Conservation (phyloP, 2,329 filamentous ascomycete species). For the Epichloe uncinata region DNA sequence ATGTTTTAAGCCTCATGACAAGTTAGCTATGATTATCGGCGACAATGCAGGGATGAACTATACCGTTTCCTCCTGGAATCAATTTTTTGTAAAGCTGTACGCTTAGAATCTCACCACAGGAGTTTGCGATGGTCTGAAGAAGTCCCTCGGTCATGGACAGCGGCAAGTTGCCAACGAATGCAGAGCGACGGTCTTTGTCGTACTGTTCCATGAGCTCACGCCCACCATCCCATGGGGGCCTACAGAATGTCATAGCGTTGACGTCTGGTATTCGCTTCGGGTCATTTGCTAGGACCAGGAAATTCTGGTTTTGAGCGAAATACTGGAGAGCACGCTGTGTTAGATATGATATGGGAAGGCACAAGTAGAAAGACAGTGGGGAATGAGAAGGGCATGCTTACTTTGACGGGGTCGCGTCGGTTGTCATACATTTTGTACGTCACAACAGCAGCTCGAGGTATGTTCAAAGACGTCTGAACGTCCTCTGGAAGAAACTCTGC, state of each 20-base stretch:
- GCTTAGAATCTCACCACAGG: constrained; percentile 24
- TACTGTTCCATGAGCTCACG: constrained; percentile 19
- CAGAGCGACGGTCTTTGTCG: constrained; percentile 31
- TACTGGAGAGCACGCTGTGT: neutral
- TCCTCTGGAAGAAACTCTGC: constrained; percentile 22
- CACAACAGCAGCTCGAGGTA: constrained; percentile 30
- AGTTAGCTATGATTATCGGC: constrained; percentile 6
- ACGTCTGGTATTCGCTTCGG: constrained; percentile 6
- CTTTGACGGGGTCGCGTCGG: constrained; percentile 33
- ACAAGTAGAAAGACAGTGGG: constrained; percentile 1
- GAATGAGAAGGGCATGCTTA: constrained; percentile 18
- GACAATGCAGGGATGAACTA: neutral
- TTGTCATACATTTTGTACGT: constrained; percentile 39
- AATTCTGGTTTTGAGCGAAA: constrained; percentile 4
- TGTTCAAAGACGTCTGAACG: constrained; percentile 19
- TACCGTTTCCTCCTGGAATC: constrained; percentile 7
- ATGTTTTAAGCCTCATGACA: constrained; percentile 9
- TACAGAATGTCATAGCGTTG: neutral
- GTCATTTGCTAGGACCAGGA: constrained; percentile 17
- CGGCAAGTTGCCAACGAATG: constrained; percentile 35
- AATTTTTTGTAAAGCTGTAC: constrained; percentile 14
- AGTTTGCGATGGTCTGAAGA: constrained; percentile 23
- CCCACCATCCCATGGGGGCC: neutral
- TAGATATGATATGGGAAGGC: neutral
- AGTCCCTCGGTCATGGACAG: constrained; percentile 20